Base-by-base conservation (phyloP, 73 alveolate genomes). In the Paramecium bursaria region DNA sequence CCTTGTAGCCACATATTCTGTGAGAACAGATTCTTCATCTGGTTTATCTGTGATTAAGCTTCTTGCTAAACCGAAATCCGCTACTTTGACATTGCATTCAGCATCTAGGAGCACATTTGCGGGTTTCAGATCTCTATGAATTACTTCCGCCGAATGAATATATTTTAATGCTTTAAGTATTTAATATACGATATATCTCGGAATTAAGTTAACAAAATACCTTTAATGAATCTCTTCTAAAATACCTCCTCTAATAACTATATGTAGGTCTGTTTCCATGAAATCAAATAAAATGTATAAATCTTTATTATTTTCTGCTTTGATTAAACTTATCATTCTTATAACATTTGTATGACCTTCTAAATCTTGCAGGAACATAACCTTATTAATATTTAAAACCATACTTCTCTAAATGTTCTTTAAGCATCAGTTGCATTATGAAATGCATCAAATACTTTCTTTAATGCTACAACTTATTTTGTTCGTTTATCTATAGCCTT, bases 401-500 rank as follows among this genome's bases (percentile, higher is more conserved):
- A 48, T 48, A 93, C 95, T 82, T 95, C 99, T 25, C 99, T 75
- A 73, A 93, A 95, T 35, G 99, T 95, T 53, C 99, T 89, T 75
- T 95, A 94, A 7, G 98, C 97, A 80, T 94, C 98, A 10, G 98
- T 94, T 29, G 98, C 96, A 75, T 94, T 94, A 60, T 93, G 94
- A 90, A 93, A 93, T 7, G 98, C 98, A 54, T 94, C 98, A 76
- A 94, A 94, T 75, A 87, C 88, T 88, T 93, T 91, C 87, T 94
- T 94, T 57, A 94, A 73, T 9, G 98, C 98, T 2, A 67, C 82
- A 25, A 91, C 90, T 10, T 92, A 93, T 31, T 90, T 85, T n/a
- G 96, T 92, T 80, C 92, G 92, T 50, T 90, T 86, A 73, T 92
- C 98, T 44, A 91, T 91, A 11, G 98, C 98, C 53, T 92, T 92